A percentile compares a stretch with the other conserved stretches of the same genome.
phyloP scores from a whole-genome alignment of 2,329 filamentous ascomycete species.

The Aspergillus sp. region DNA sequence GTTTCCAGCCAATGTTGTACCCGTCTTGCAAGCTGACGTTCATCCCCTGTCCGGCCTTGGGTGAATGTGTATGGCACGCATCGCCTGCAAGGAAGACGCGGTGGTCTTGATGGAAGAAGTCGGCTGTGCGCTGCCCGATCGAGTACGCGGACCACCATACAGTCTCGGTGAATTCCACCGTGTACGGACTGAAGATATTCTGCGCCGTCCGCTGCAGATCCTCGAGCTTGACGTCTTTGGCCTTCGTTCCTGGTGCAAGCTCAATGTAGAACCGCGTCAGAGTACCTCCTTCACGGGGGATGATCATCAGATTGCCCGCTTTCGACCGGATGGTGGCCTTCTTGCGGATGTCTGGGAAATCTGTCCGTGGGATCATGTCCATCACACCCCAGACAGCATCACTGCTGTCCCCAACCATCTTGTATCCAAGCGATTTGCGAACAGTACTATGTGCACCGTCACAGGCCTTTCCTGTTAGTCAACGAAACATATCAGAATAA shows the following conservation, averaged over 20 bases:
- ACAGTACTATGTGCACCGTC: slow-evolving; percentile 44
- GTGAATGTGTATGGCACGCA: slow-evolving; percentile 65
- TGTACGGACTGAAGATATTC: slow-evolving; percentile 52
- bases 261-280: slow-evolving; percentile 62
- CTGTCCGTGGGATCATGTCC: slow-evolving; percentile 47
- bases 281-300: slow-evolving; percentile 51
- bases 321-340: slow-evolving; percentile 46
- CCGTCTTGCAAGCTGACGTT: slow-evolving; percentile 53
- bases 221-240: slow-evolving; percentile 49
- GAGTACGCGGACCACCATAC: slow-evolving; percentile 69
- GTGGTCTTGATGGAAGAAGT: slow-evolving; percentile 61
- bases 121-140: slow-evolving; percentile 67
- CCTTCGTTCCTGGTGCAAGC: slow-evolving; percentile 46
- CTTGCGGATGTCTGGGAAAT: slow-evolving; percentile 49
- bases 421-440: slow-evolving; percentile 36
- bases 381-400: slow-evolving; percentile 57
- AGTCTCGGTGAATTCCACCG: slow-evolving; percentile 51
- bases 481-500: neutral
- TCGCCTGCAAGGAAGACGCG: slow-evolving; percentile 67
- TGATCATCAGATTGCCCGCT: slow-evolving; percentile 45
- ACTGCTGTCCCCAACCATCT: slow-evolving; percentile 56
- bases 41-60: slow-evolving; percentile 64
- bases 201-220: slow-evolving; percentile 51
- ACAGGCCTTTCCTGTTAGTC: slow-evolving; percentile 32
- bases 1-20: slow-evolving; percentile 59